Conservation (phyloP, 2,329 filamentous ascomycete species). For the Aspergillus fischeri region DNA sequence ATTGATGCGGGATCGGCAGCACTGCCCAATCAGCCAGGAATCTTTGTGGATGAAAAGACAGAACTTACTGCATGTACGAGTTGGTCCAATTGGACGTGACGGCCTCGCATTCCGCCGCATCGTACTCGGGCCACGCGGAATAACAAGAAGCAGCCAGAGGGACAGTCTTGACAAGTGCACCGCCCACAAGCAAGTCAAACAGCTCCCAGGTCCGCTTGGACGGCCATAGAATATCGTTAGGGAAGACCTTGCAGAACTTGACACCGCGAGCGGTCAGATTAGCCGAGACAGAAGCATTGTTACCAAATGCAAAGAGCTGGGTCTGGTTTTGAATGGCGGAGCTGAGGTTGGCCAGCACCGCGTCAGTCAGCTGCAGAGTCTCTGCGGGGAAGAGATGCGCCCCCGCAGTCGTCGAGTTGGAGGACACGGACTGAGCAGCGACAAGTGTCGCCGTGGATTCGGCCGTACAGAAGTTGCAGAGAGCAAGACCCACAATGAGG, state of each 20-base stretch:
- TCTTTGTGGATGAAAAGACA: too few species aligned
- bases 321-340: slow-evolving; percentile 9
- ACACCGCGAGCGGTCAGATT: neutral
- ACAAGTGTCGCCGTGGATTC: slow-evolving; percentile 5
- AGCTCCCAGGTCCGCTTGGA: slow-evolving; percentile 17
- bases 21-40: slow-evolving; percentile 6
- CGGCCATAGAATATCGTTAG: slow-evolving; percentile 23
- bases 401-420: slow-evolving; percentile 8
- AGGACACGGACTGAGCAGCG: slow-evolving; percentile 4
- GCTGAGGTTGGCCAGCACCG: slow-evolving; percentile 18
- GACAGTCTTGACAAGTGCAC: slow-evolving; percentile 23
- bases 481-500: slow-evolving; percentile 13
- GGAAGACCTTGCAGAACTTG: slow-evolving; percentile 22
- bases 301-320: slow-evolving; percentile 21
- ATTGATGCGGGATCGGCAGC: slow-evolving; percentile 20
- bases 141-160: slow-evolving; percentile 26
- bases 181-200: slow-evolving; percentile 20
- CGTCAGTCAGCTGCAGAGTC: slow-evolving; percentile 23
- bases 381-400: slow-evolving; percentile 22
- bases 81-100: slow-evolving; percentile 20
- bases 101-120: slow-evolving; percentile 14
- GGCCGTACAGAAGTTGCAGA: slow-evolving; percentile 11
- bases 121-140: slow-evolving; percentile 21
- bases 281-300: slow-evolving; percentile 1
- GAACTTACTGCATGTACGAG: slow-evolving; percentile 23